Base-by-base conservation (phyloP, 163 green algal species). In the Botryococcus braunii region DNA sequence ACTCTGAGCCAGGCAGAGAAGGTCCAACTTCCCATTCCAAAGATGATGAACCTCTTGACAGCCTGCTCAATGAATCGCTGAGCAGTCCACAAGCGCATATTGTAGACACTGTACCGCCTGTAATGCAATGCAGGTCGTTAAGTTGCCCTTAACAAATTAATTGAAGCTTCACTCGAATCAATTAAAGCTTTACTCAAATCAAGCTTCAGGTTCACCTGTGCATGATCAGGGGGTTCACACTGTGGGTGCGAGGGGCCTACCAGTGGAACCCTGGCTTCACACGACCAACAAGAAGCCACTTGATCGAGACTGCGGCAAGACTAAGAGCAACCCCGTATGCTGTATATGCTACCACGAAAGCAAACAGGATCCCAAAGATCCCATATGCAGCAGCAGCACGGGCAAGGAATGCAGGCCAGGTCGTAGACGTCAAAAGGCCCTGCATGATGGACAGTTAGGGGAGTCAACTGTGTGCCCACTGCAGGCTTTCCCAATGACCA, bases 21-120 rank as follows among this genome's bases (percentile, higher is more conserved):
- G 27, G 38, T 9, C 59, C 59, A 66, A 2, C 37, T 66, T 25
- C 59, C 59, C 59, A 52, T 36, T 38, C 23, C 21, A 25, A 36
- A 48, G 37, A 38, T 38, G 9, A 48, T 38, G 5, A 48, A 27
- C 5, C 59, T 36, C 23, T 38, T 36, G 35, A 66, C 34, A 4
- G 59, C 36, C 2, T 49, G 32, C 59, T 66, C 59, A 21, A 66
- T 11, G 37, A 66, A 21, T 38, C 59, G 59, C 59, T 66, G 59
- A n/a, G 37, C 49, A 2, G 36, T 25, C 59, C 59, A 66, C 37
- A 66, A 66, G 34, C 59, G 59, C 36, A 66, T 38, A 25, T 38
- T 38, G 13, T 38, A 29, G 37, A 4, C 3, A 21, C 37, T 52
- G 59, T 66, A 38, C 59, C 59, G 35, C 59, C 59, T 66, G 59